Percentiles rank a stretch among this genome's conserved stretches.
Conservation (phyloP, 441 rosid genomes). For the Metrosideros polymorpha region DNA sequence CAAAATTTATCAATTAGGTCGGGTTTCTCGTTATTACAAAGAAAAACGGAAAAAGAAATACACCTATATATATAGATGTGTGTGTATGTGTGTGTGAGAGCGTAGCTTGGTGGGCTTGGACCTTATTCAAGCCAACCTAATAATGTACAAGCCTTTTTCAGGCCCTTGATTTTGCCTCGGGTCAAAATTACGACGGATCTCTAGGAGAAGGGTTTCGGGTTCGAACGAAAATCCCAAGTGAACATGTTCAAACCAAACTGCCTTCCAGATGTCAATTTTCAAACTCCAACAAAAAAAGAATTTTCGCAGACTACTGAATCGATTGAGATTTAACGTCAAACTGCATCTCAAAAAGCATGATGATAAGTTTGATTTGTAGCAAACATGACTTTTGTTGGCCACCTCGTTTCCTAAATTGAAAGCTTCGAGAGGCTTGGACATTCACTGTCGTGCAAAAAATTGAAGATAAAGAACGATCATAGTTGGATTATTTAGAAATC, state of each 20-base stretch:
- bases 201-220: neutral
- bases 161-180: neutral
- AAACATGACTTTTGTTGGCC: neutral
- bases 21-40: neutral
- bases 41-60: neutral
- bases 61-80: too few relatives aligned
- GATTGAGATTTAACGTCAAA: neutral
- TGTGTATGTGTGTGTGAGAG: too few relatives aligned
- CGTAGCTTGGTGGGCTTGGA: neutral
- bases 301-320: neutral
- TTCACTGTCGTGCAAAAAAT: neutral
- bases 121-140: neutral
- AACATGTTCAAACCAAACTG: neutral
- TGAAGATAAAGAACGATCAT: neutral
- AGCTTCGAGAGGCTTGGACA: neutral
- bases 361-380: neutral
- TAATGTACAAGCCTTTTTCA: neutral
- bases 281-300: neutral
- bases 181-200: neutral
- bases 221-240: neutral
- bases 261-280: neutral
- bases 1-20: neutral
- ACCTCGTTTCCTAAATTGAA: neutral
- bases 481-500: neutral
- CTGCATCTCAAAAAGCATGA: neutral